Evolutionary conservation across 306 rosid genomes (phyloP).

Genomic region (Casuarina equisetifolia): DNA sequence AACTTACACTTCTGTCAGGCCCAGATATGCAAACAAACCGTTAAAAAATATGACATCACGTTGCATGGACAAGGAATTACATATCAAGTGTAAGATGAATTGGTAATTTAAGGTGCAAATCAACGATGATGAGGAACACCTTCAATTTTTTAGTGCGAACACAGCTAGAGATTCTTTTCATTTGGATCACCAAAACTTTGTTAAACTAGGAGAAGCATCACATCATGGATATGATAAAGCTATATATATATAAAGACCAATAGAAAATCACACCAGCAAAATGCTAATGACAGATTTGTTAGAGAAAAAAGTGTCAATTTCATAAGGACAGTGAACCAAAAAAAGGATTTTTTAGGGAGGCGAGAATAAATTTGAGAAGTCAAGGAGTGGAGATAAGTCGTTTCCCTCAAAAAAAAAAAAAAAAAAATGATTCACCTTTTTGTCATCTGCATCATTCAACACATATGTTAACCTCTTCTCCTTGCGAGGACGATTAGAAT

Average conservation of each 20-base stretch:
- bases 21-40: neutral
- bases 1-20: neutral
- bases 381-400: neutral
- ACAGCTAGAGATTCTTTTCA: neutral
- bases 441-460: constrained; percentile 76
- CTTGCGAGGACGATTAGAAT: constrained; percentile 87
- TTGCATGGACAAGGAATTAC: neutral
- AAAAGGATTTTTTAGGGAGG: neutral
- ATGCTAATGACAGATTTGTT: neutral
- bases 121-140: neutral
- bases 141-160: neutral
- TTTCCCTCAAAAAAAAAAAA: constrained; percentile 1
- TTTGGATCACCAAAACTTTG: neutral
- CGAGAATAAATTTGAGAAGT: neutral
- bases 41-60: neutral
- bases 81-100: neutral
- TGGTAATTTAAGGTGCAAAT: neutral
- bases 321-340: neutral
- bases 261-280: neutral
- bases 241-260: neutral
- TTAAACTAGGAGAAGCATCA: neutral
- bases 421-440: constrained; percentile 57
- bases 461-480: constrained; percentile 93
- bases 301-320: neutral
- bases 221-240: neutral